Percentiles rank a stretch among this genome's conserved stretches.
These are phyloP conservation scores for Gloeostereum incarnatum DNA, from an alignment of 768 basidiomycete species.

Conservation along the genomic window DNA sequence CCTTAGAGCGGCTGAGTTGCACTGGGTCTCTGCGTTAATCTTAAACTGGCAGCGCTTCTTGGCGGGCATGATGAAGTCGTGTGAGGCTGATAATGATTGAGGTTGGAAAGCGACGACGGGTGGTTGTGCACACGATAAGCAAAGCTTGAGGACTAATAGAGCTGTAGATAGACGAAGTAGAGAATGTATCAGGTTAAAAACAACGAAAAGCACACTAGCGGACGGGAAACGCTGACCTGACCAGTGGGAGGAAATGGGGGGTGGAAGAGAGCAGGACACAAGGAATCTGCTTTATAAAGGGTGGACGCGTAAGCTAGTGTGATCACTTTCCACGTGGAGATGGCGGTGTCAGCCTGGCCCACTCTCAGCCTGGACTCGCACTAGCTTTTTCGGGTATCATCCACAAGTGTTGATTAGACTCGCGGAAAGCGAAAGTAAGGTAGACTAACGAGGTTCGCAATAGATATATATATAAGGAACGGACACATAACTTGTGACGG, in stretches of 20 bases:
- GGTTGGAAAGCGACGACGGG: slow-evolving; percentile 1
- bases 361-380: neutral
- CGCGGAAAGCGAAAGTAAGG: no score
- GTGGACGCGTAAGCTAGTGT: slow-evolving; percentile 5
- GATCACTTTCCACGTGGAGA: neutral
- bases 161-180: neutral
- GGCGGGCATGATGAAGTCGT: slow-evolving; percentile 45
- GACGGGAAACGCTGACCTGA: no score
- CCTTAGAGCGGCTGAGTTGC: slow-evolving; percentile 72
- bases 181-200: no score
- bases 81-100: slow-evolving; percentile 4
- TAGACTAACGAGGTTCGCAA: no score
- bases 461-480: no score
- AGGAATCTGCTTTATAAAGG: slow-evolving; percentile 2
- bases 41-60: slow-evolving; percentile 85
- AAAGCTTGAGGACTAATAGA: neutral
- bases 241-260: neutral
- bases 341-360: neutral
- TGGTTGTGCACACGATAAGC: slow-evolving; percentile 1
- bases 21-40: slow-evolving; percentile 39
- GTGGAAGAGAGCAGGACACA: neutral
- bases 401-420: no score
- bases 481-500: no score
- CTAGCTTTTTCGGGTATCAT: no score
- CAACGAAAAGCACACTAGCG: no score